Conservation (phyloP, 2,329 filamentous ascomycete genomes). For the Neofusicoccum laricinum region DNA sequence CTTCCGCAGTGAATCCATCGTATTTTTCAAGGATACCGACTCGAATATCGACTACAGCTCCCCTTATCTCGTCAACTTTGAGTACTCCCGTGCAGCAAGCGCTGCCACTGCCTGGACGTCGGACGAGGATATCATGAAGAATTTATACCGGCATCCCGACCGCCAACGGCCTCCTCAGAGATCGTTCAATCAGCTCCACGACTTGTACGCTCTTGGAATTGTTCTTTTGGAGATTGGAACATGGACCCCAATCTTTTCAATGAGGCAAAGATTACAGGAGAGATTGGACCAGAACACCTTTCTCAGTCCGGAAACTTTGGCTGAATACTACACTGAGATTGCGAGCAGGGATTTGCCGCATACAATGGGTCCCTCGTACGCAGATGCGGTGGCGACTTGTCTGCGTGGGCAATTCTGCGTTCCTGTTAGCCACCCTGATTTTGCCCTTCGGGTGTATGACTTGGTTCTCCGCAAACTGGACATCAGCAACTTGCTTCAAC, state of each 20-base stretch:
- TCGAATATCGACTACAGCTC: not conserved
- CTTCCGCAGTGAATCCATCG: slow-evolving; percentile 20
- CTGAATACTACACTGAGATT: too few species aligned
- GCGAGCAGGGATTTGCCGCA: too few species aligned
- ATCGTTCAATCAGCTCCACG: slow-evolving; percentile 30
- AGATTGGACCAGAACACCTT: too few species aligned
- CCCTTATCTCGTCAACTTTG: slow-evolving; percentile 1
- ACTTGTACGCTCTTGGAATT: slow-evolving; percentile 41
- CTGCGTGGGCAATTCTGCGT: too few species aligned
- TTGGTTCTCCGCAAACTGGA: too few species aligned
- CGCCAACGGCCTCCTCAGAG: slow-evolving; percentile 28
- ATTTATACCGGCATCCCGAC: slow-evolving; percentile 30
- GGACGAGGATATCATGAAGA: slow-evolving; percentile 1
- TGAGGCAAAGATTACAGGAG: too few species aligned
- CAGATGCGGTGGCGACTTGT: too few species aligned
- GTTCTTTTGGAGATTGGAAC: slow-evolving; percentile 38
- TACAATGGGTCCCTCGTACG: too few species aligned
- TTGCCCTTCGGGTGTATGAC: too few species aligned
- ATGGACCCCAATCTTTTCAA: not conserved
- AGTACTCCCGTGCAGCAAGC: slow-evolving; percentile 6
- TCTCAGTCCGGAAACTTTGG: too few species aligned
- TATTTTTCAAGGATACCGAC: slow-evolving; percentile 15
- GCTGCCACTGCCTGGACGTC: slow-evolving; percentile 17
- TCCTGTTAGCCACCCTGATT: too few species aligned
- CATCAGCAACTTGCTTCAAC: too few species aligned